Base-by-base conservation (phyloP, 225 moss, liverwort and hornwort species). In the Marchantia paleacea region DNA sequence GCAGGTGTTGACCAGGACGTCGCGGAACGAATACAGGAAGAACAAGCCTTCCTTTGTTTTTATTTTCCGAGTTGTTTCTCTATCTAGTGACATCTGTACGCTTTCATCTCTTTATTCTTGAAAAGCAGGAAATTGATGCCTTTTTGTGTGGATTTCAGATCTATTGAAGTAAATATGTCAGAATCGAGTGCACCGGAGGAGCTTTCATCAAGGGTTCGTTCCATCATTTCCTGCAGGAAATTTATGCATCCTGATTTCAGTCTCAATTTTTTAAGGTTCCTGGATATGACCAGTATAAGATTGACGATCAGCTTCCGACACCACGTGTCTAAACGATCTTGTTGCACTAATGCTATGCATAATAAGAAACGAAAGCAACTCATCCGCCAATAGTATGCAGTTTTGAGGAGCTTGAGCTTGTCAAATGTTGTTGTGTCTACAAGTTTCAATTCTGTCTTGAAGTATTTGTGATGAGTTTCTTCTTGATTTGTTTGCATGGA, bases 191-290 rank as follows among this genome's bases (percentile, higher is more conserved):
- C 76, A 22, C 76, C 5, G 31, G 60, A 60, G 16, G 30, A 47
- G 76, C 31, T 47, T 61, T 61, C 60, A 31, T 49, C 76, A 48
- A 62, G 20, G 61, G 76, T 76, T 61, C 11, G 60, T 62, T 52
- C 19, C 31, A n/a, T 39, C 19, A 39, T 7, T 30, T n/a, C 26
- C 6, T 20, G 14, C 25, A 25, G 25, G 55, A 39, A 31, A 18
- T 39, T 18, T 25, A 10, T 69, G 22, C 28, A 18, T 72, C 12
- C 30, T 49, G 39, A 39, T 39, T 39, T 22, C 13, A n/a, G 52
- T 74, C 22, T 1, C 25, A 71, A 31, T 6, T 18, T 13, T 6
- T 48, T 12, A 16, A 22, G 29, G 7, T 31, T 48, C 39, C 70
- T 28, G 48, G 69, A 39, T 10, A 69, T 47, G 30, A 71, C 39